phyloP scores from a whole-genome alignment of 2,329 filamentous ascomycete species.

The Fusarium nodosum region DNA sequence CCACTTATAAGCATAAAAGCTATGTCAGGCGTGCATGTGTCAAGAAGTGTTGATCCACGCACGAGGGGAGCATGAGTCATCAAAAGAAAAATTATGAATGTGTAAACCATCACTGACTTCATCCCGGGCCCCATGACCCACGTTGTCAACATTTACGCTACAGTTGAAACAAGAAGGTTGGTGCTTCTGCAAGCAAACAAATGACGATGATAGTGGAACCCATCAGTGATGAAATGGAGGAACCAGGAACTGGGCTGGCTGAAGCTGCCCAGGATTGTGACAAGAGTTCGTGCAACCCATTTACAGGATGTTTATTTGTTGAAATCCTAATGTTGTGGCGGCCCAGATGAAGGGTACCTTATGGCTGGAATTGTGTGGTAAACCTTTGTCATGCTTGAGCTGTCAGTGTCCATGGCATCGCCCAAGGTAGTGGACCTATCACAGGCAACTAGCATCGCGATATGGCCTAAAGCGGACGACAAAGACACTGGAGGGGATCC shows the following conservation, averaged over 20 bases:
- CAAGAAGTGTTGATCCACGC: background rate
- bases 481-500: conserved; percentile 17
- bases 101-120: background rate
- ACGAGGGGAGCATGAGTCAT: background rate
- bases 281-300: background rate
- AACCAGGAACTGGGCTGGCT: background rate
- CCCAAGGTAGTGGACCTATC: conserved; percentile 1
- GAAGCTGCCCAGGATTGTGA: conserved; percentile 28
- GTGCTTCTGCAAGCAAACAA: conserved; percentile 8
- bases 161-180: conserved; percentile 9
- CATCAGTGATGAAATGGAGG: conserved; percentile 6
- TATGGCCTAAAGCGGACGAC: conserved; percentile 14
- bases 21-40: background rate
- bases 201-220: conserved; percentile 15
- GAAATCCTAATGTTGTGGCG: background rate
- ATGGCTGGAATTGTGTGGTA: conserved; percentile 29
- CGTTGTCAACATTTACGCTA: background rate
- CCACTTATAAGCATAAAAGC: background rate
- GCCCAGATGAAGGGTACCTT: background rate
- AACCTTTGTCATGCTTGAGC: conserved; percentile 4
- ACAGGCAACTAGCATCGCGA: background rate
- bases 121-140: background rate
- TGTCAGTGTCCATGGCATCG: background rate
- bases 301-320: background rate
- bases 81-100: background rate